Percentiles rank a stretch among this genome's conserved stretches.
phyloP scores from a whole-genome alignment of 768 basidiomycete genomes.

The Hebeloma cylindrosporum region DNA sequence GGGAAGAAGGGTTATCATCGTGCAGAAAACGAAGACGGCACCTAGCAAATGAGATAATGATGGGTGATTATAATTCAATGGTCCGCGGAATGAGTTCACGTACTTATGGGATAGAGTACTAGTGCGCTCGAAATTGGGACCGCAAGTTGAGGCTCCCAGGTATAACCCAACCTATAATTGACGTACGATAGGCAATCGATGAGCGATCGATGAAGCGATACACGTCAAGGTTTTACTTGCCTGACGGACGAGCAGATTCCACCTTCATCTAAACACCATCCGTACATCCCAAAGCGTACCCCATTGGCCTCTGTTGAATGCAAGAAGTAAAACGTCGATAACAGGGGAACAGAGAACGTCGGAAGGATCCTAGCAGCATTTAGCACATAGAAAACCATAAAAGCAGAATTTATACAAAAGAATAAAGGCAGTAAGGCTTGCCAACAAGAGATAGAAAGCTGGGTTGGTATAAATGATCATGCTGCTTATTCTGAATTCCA shows the following conservation, averaged over 20 bases:
- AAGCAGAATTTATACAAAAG: constrained; percentile 19
- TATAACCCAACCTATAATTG: constrained; percentile 34
- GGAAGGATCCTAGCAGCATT: constrained; percentile 27
- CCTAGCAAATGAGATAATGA: constrained; percentile 19
- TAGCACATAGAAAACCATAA: neutral
- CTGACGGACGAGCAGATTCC: constrained; percentile 29
- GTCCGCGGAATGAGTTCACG: constrained; percentile 8
- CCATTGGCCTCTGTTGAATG: constrained; percentile 38
- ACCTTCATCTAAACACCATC: constrained; percentile 40
- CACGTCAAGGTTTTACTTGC: constrained; percentile 22
- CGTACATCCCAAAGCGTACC: constrained; percentile 43
- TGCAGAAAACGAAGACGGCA: constrained; percentile 30
- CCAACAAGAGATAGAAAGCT: constrained; percentile 25
- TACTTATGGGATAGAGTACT: constrained; percentile 38
- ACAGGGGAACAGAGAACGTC: constrained; percentile 35
- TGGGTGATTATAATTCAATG: neutral
- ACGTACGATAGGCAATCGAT: neutral
- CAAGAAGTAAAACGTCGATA: constrained; percentile 35
- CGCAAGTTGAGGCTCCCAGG: constrained; percentile 37
- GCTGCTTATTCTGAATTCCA: neutral
- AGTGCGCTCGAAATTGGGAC: constrained; percentile 34
- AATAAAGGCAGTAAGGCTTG: constrained; percentile 27
- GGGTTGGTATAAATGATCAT: constrained; percentile 22
- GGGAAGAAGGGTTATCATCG: constrained; percentile 31
- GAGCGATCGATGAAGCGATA: neutral